Percentiles rank a stretch among this genome's conserved stretches.
phyloP scores from a whole-genome alignment of 2,329 filamentous ascomycete genomes.

The Apiospora hydei region DNA sequence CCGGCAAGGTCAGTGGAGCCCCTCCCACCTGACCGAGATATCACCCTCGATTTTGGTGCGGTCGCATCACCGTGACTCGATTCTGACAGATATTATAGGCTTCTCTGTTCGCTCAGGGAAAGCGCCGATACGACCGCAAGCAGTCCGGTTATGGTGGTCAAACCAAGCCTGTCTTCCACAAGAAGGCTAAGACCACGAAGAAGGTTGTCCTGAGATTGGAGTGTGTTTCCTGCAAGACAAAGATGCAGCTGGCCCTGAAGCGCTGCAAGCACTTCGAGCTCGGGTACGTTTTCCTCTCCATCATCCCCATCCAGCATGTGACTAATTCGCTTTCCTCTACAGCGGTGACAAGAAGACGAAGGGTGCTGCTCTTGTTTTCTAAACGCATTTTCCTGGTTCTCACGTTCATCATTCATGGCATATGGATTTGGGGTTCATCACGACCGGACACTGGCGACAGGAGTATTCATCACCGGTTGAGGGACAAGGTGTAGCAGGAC shows the following conservation, averaged over 20 bases:
- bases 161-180: conserved; percentile 99
- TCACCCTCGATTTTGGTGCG: background rate
- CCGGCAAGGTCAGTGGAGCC: conserved; percentile 74
- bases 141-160: conserved; percentile 99
- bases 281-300: conserved; percentile 70
- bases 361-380: conserved; percentile 99
- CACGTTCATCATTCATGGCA: conserved; percentile 49
- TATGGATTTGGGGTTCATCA: conserved; percentile 54
- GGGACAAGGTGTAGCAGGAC: conserved; percentile 36
- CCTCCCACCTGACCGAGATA: conserved; percentile 4
- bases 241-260: conserved; percentile 97
- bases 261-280: conserved; percentile 99
- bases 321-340: conserved; percentile 47
- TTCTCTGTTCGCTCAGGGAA: conserved; percentile 96
- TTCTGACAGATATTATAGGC: conserved; percentile 57
- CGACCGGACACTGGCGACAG: conserved; percentile 47
- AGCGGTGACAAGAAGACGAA: conserved; percentile 99
- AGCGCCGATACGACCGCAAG: conserved; percentile 99
- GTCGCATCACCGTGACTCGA: conserved; percentile 9
- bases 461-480: conserved; percentile 54
- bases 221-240: conserved; percentile 97
- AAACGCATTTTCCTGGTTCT: conserved; percentile 58
- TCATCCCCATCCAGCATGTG: background rate
- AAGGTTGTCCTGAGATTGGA: conserved; percentile 99
- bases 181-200: conserved; percentile 99